Percentiles rank a stretch among this genome's conserved stretches.
Evolutionary conservation across 2,329 filamentous ascomycete species (phyloP).

Genomic region (Aspergillus sojae): DNA sequence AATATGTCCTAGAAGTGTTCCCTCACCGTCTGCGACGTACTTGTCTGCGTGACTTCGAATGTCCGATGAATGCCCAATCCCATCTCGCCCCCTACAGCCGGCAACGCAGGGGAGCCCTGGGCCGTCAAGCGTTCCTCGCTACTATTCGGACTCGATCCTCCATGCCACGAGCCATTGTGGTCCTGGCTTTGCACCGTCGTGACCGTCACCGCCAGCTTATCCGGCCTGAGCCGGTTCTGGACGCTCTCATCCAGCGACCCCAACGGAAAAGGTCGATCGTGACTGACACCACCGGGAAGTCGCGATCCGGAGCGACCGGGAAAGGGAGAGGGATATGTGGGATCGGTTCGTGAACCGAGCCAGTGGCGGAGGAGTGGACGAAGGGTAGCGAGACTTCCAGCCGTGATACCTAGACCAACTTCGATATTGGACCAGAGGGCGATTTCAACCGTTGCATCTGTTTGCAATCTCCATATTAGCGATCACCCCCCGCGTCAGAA

Average conservation of each 20-base stretch:
- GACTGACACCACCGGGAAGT: constrained; percentile 16
- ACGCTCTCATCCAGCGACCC: constrained; percentile 27
- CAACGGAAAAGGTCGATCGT: constrained; percentile 25
- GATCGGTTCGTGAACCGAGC: constrained; percentile 23
- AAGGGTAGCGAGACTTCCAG: constrained; percentile 52
- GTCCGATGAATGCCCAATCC: constrained; percentile 33
- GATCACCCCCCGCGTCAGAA: not conserved
- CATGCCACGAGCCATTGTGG: constrained; percentile 19
- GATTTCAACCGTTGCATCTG: constrained; percentile 48
- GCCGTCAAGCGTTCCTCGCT: constrained; percentile 33
- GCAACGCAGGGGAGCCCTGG: constrained; percentile 17
- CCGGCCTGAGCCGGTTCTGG: constrained; percentile 28
- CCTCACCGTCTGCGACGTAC: not conserved
- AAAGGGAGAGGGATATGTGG: constrained; percentile 24
- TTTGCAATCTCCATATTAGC: not conserved
- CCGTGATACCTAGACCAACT: constrained; percentile 44
- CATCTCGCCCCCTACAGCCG: constrained; percentile 17
- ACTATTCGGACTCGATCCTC: constrained; percentile 24
- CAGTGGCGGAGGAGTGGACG: constrained; percentile 49
- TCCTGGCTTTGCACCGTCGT: constrained; percentile 33
- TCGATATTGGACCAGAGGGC: constrained; percentile 43
- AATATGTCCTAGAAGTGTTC: constrained; percentile 5
- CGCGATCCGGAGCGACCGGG: constrained; percentile 23
- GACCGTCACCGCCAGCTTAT: constrained; percentile 33
- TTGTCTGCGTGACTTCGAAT: constrained; percentile 33